Percentiles rank a stretch among this genome's conserved stretches.
These are phyloP conservation scores for Chiua virens DNA, from an alignment of 768 basidiomycete species.

Conservation along the genomic window DNA sequence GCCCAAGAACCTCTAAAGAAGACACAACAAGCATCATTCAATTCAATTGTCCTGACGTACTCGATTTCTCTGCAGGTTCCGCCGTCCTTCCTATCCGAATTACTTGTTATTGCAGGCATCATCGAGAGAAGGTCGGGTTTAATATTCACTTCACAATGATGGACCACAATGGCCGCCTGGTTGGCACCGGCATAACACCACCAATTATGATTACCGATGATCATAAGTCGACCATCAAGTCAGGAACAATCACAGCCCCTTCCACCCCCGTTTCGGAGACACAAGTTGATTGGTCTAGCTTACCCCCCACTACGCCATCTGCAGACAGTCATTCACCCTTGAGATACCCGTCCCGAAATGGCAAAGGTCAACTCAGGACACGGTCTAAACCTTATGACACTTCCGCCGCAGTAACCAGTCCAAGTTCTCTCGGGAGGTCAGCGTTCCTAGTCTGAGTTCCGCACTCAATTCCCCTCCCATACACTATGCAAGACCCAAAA, in stretches of 20 bases:
- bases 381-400: slow-evolving; percentile 73
- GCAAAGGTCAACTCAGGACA: slow-evolving; percentile 51
- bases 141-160: slow-evolving; percentile 85
- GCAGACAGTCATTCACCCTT: slow-evolving; percentile 40
- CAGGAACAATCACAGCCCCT: slow-evolving; percentile 20
- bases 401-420: slow-evolving; percentile 29
- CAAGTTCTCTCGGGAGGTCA: slow-evolving; percentile 57
- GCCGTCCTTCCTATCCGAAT: slow-evolving; percentile 90
- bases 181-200: slow-evolving; percentile 78
- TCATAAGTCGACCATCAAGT: slow-evolving; percentile 75
- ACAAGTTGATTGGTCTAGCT: slow-evolving; percentile 54
- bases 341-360: slow-evolving; percentile 45
- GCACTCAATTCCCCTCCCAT: slow-evolving; percentile 46
- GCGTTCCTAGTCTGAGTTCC: slow-evolving; percentile 51
- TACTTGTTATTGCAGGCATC: slow-evolving; percentile 98
- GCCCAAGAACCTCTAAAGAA: slow-evolving; percentile 45
- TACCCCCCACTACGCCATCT: slow-evolving; percentile 19
- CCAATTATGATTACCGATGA: slow-evolving; percentile 99
- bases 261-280: slow-evolving; percentile 36
- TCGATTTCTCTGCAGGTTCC: slow-evolving; percentile 87
- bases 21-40: slow-evolving; percentile 86
- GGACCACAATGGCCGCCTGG: slow-evolving; percentile 73
- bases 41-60: slow-evolving; percentile 89
- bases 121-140: slow-evolving; percentile 95
- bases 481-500: slow-evolving; percentile 30